Percentiles rank a stretch among this genome's conserved stretches.
phyloP scores from a whole-genome alignment of 2,329 filamentous ascomycete species.

The Pyricularia sp. region DNA sequence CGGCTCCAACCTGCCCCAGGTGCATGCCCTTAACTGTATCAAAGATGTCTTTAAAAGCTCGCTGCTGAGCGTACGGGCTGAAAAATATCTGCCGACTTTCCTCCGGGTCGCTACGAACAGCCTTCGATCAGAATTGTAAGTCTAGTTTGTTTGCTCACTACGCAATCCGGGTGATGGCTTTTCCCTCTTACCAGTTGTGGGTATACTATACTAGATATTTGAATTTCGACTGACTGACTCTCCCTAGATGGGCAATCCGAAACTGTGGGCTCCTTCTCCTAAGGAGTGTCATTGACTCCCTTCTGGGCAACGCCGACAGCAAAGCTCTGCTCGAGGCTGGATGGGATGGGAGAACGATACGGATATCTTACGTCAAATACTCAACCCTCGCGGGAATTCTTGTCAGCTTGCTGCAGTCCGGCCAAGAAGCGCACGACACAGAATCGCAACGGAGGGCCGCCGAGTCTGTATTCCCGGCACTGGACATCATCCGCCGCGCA shows the following conservation, averaged over 20 bases:
- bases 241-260: conserved; percentile 69
- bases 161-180: background rate
- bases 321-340: conserved; percentile 47
- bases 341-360: conserved; percentile 50
- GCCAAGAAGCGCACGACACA: conserved; percentile 21
- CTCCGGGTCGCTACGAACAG: conserved; percentile 70
- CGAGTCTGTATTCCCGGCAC: conserved; percentile 67
- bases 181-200: background rate
- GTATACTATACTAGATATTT: background rate
- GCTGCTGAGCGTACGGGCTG: conserved; percentile 57
- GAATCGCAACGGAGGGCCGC: conserved; percentile 25
- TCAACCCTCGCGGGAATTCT: conserved; percentile 52
- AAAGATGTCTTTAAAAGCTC: conserved; percentile 86
- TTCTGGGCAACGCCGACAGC: conserved; percentile 65
- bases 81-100: conserved; percentile 58
- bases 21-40: conserved; percentile 87
- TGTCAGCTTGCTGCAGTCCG: conserved; percentile 44
- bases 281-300: conserved; percentile 66
- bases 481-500: conserved; percentile 68
- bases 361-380: conserved; percentile 58
- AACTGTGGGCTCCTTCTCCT: conserved; percentile 89
- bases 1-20: conserved; percentile 64
- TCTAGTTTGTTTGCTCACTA: conserved; percentile 4
- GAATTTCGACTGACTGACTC: conserved; percentile 2
- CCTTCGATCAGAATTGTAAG: conserved; percentile 64